These are phyloP conservation scores for Linnemannia elongata DNA, from an alignment of 192 early-diverging fungal species.

Conservation along the genomic window DNA sequence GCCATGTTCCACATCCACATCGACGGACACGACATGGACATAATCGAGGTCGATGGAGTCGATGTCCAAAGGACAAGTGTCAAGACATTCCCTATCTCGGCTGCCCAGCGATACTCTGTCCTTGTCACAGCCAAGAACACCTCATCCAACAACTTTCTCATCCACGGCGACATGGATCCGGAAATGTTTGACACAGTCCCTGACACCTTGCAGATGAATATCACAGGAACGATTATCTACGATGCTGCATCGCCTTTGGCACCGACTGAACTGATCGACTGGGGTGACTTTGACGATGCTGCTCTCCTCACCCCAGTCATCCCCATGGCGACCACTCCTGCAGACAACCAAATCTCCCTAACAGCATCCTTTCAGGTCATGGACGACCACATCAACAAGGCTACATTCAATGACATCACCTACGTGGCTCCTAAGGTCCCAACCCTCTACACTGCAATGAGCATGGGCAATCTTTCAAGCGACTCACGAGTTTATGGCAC, in stretches of 20 bases:
- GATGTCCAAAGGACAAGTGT: slow-evolving; percentile 58
- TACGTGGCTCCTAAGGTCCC: slow-evolving; percentile 74
- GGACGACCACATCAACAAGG: slow-evolving; percentile 79
- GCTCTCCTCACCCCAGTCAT: slow-evolving; percentile 60
- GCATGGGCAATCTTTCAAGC: slow-evolving; percentile 61
- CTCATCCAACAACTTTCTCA: slow-evolving; percentile 70
- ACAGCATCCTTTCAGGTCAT: slow-evolving; percentile 72
- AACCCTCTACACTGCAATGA: slow-evolving; percentile 66
- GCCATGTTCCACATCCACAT: slow-evolving; percentile 80
- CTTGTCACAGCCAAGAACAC: slow-evolving; percentile 72
- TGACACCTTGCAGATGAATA: slow-evolving; percentile 64
- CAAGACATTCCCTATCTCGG: slow-evolving; percentile 59
- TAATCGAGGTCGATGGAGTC: slow-evolving; percentile 82
- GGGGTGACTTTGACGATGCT: slow-evolving; percentile 64
- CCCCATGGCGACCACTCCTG: slow-evolving; percentile 45
- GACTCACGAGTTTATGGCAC: slow-evolving; percentile 63
- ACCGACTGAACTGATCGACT: slow-evolving; percentile 46
- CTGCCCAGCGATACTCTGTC: slow-evolving; percentile 77
- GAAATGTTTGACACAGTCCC: slow-evolving; percentile 79
- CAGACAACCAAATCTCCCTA: slow-evolving; percentile 64
- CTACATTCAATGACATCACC: slow-evolving; percentile 78
- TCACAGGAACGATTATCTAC: slow-evolving; percentile 71
- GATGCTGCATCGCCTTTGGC: slow-evolving; percentile 13
- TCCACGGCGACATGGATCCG: slow-evolving; percentile 80
- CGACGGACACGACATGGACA: slow-evolving; percentile 77